Evolutionary conservation across 2,329 filamentous ascomycete genomes (phyloP), one percentile per base, ranked within the genome.

Genomic region (Fusarium cyanostomum): DNA sequence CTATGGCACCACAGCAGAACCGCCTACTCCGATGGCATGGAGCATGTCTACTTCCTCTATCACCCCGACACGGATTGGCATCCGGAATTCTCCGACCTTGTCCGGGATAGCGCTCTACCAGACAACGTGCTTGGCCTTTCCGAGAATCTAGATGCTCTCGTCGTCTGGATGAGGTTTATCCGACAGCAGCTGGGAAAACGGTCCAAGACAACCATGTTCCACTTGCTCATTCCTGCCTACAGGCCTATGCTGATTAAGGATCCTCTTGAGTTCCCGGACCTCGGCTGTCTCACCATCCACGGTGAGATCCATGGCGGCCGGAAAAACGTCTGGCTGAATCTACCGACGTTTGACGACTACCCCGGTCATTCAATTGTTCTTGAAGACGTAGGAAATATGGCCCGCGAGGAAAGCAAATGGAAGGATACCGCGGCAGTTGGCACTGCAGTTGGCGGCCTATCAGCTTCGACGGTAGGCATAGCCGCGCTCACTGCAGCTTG

Each of bases 261-360:
- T 16, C 42, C 62, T 5, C 48, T 64, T 1, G 62, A 64, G 18
- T 64, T 64, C 5, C 62, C 62, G 8, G 62, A 64, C n/a, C n/a
- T 64, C 3, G 62, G 62, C 0, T 34, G 57, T 12, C 28, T 64
- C 2, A 52, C 41, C 26, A 64, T 64, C 2, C 62, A 64, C 3
- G 62, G 62, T 10, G 62, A 64, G 52, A 62, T 52, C 31, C 62
- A 66, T 16, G 49, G 52, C 5, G 58, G 51, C 1, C 41, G 15
- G 31, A 64, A 66, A 43, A 62, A 62, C 12, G 57, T 64, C n/a
- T 64, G 62, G 62, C 28, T 64, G 11, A 64, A 64, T 4, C 8
- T 64, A 24, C 62, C 62, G 3, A 64, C 48, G 6, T 24, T 41
- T 8, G 56, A 66, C 4, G 34, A 34, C 1, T 64, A 64, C 21